These are phyloP conservation scores for Botrytis pseudocinerea DNA, from an alignment of 2,329 filamentous ascomycete species.

Conservation along the genomic window DNA sequence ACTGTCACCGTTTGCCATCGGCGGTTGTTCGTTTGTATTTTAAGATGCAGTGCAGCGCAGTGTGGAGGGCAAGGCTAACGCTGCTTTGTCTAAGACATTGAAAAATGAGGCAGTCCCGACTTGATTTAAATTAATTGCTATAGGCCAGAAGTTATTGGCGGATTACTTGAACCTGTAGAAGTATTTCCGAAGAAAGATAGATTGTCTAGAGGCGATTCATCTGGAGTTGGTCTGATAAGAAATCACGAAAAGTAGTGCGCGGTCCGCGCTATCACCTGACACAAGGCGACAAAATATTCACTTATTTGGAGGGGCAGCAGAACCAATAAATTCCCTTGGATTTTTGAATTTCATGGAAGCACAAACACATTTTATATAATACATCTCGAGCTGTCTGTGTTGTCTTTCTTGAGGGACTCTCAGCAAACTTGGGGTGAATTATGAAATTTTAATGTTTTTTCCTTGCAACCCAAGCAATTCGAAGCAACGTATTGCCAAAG, in stretches of 20 bases:
- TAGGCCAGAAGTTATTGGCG: not conserved
- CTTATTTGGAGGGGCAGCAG: not conserved
- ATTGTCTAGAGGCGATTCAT: not conserved
- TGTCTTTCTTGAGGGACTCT: not conserved
- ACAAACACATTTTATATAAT: not conserved
- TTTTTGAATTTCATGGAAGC: not conserved
- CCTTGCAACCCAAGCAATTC: not conserved
- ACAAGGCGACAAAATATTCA: not conserved
- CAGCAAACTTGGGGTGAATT: not conserved
- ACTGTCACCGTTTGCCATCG: slow-evolving; percentile 1
- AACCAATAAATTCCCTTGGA: not conserved
- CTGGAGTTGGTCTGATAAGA: not conserved
- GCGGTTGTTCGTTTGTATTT: not conserved
- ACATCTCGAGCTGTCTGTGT: not conserved
- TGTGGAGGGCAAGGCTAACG: not conserved
- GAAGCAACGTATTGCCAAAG: not conserved
- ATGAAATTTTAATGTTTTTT: not conserved
- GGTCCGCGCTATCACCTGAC: slow-evolving; percentile 13
- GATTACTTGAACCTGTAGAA: not conserved
- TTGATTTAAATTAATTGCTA: not conserved
- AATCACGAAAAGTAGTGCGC: not conserved
- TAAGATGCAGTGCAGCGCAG: not conserved
- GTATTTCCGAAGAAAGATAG: not conserved
- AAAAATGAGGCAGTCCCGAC: not conserved
- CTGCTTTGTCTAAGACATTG: not conserved